Evolutionary conservation across 2,329 filamentous ascomycete genomes (phyloP), one percentile per base, ranked within the genome.

Genomic region (Calonectria ilicicola): DNA sequence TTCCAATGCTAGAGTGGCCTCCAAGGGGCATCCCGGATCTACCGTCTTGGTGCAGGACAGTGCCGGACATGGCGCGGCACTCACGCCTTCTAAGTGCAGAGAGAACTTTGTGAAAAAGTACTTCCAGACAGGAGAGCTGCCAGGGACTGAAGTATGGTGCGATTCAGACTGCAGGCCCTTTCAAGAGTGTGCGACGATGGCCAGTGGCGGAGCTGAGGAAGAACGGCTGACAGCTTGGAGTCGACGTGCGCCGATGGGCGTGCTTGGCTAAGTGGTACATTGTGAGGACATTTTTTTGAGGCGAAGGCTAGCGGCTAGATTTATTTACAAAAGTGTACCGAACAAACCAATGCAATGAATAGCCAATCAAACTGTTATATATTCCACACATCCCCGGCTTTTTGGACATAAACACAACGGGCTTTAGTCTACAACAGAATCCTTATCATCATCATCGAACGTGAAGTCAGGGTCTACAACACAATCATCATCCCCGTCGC

Each of bases 1-100:
- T 44, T 58, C 62, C 64, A 82, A 70, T 83, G 86, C 79, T 80
- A 85, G 73, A 7, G 69, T 65, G 38, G 82, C 81, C 76, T 74
- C 80, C 8, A 64, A 53, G 40, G 23, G 60, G 8, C 81, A 83
- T 56, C 79, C 80, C 1, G 80, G 79, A 19, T 75, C 82, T 1
- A 72, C 71, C 1, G 74, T 84, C 14, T 70, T 83, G 26, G 70
- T 84, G 5, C 80, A 82, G 47, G 79, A 84, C 40, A 72, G 69
- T 21, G 69, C 80, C 8, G 83, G 81, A 1, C 82, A 84, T 51
- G 77, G 76, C n/a, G 75, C 77, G 1, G 42, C 60, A 3, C 27
- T 56, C 0, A n/a, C 29, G 38, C 65, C 65, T 2, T 53, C 49
- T 7, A 58, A 58, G 40, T 67, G 65, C 49, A 32, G 65, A 26